Evolutionary conservation across 2,329 filamentous ascomycete species (phyloP), one percentile per base, ranked within the genome.

Genomic region (Sclerotinia nivalis): DNA sequence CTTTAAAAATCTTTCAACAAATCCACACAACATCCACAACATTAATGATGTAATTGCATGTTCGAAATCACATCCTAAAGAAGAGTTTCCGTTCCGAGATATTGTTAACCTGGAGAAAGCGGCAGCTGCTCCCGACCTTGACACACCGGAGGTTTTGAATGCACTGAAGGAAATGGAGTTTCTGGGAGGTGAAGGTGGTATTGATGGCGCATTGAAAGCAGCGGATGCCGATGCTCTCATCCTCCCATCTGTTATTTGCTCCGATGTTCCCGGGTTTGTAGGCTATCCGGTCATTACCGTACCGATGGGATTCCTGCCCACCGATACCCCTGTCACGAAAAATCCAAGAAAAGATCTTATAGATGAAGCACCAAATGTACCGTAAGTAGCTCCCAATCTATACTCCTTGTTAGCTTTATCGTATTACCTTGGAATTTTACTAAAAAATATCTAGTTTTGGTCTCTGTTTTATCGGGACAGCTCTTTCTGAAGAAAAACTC

Each of bases 181-280:
- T 4, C 81, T 88, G 0, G 89, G 88, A 0, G 85, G 31, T 31
- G 31, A 31, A 31, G 31, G 31, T 31, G 31, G 31, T 31, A 31
- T 31, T 88, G 0, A 78, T 91, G 0, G 74, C 81, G 10, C 83
- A 83, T 2, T 80, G 87, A 72, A 83, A 83, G 4, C 83, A 31
- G 31, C 31, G 31, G 31, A 31, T 31, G 31, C 91, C 1, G 87
- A 89, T 71, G 89, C 88, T 1, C 79, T 91, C 6, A 82, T 91
- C 0, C 71, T 90, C 6, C 89, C 89, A 0, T 86, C 87, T 0
- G 72, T 47, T 0, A 49, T 66, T 40, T n/a, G 34, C 13, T 49
- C 20, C 22, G 31, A 55, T 47, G n/a, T 25, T n/a, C n/a, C 68
- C 50, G 52, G n/a, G 8, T 18, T 50, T 40, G 20, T 52, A 15